Evolutionary conservation across 345 rosid genomes (phyloP), one percentile per base, ranked within the genome.

Genomic region (Microthlaspi erraticum): DNA sequence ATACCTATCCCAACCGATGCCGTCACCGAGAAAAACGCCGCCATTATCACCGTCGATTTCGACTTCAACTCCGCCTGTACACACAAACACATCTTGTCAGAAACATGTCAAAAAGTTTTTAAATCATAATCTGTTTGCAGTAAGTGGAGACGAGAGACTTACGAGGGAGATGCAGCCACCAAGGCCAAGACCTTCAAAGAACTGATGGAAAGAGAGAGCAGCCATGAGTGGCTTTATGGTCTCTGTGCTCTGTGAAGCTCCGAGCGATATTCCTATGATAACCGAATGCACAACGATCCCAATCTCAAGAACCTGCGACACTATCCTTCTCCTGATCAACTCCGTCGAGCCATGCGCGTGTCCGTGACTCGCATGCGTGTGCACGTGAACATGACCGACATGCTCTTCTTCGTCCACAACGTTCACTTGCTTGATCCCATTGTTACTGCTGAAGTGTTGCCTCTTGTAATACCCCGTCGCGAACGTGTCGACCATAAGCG

Each of bases 111-210:
- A 3, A 2, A 8, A 37, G 23, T 9, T 34, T 33, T 5, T 8
- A 8, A 17, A 17, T 32, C 6, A 32, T 17, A 33, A 45, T 0
- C 68, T 33, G 8, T 32, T 1, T 8, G 3, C 0, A 5, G 0
- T 19, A 20, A 48, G 51, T 17, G 10, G 17, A 60, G 2, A 12
- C 0, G 52, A 39, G 19, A 17, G 19, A 17, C 46, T 37, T 55
- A 86, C 91, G 74, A 84, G 84, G 23, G 87, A 73, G 69, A 87
- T 82, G 85, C 96, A 90, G 60, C 93, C 90, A 29, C 93, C 93
- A 5, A 87, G 93, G 32, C 93, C 93, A 82, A 84, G 82, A 31
- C 93, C 93, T 67, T 90, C 96, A 38, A 87, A 90, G 59, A 87
- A 86, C 70, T 90, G 96, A 63, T 90, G 93, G 69, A 90, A 90